phyloP scores from a whole-genome alignment of 192 early-diverging fungal genomes.

The Rhizophlyctis rosea region DNA sequence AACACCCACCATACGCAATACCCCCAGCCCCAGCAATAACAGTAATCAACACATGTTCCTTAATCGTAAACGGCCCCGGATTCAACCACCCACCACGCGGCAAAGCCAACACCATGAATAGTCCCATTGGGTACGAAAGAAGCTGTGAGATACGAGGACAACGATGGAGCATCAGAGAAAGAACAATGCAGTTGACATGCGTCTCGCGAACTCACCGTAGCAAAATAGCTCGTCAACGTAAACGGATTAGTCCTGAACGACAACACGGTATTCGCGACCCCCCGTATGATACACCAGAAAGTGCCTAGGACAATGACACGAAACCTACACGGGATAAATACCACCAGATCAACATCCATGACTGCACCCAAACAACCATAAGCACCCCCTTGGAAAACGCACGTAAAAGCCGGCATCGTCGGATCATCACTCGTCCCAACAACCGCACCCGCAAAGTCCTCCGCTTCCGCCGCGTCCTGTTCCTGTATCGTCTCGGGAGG shows the following conservation, averaged over 20 bases:
- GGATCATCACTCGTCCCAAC: not conserved
- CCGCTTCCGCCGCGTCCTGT: not conserved
- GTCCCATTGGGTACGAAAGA: not conserved
- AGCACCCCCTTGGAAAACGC: not conserved
- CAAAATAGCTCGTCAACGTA: not conserved
- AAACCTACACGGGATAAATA: not conserved
- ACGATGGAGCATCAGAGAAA: not conserved
- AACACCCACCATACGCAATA: not conserved
- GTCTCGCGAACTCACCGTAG: not conserved
- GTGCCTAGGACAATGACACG: not conserved
- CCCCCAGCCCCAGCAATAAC: conserved; percentile 65
- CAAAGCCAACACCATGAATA: not conserved
- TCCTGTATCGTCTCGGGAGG: too few relatives aligned
- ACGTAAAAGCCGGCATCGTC: not conserved
- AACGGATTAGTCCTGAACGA: not conserved
- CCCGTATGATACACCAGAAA: not conserved
- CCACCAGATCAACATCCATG: not conserved
- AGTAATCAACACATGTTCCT: conserved; percentile 83
- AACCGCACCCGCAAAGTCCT: not conserved
- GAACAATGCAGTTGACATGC: not conserved
- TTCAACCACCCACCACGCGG: conserved; percentile 61
- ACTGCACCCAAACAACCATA: not conserved
- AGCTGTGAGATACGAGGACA: too few relatives aligned
- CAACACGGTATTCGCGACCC: not conserved
- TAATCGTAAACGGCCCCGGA: conserved; percentile 83